Percentiles rank a stretch among this genome's conserved stretches.
These are phyloP conservation scores for Pseudogymnoascus sp. DNA, from an alignment of 2,329 filamentous ascomycete genomes.

Conservation along the genomic window DNA sequence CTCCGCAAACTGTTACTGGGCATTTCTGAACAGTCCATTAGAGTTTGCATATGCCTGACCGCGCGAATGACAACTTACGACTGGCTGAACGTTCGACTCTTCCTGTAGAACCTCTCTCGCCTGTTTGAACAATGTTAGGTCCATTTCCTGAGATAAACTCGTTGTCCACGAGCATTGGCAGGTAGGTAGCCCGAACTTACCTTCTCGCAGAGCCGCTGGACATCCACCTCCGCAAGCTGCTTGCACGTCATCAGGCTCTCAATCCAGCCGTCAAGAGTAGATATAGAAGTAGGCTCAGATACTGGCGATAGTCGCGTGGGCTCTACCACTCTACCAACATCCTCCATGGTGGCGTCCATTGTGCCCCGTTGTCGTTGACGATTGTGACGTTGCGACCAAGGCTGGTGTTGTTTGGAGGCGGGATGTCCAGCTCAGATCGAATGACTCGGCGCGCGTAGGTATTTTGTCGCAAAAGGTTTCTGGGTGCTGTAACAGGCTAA, in stretches of 20 bases:
- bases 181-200: conserved; percentile 42
- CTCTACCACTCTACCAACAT: conserved; percentile 79
- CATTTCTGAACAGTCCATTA: conserved; percentile 8
- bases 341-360: conserved; percentile 99
- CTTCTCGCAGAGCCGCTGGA: conserved; percentile 96
- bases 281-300: conserved; percentile 80
- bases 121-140: conserved; percentile 36
- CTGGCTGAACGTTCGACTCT: conserved; percentile 97
- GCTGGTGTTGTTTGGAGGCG: conserved; percentile 7
- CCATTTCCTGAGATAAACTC: background rate
- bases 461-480: background rate
- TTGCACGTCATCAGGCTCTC: conserved; percentile 98
- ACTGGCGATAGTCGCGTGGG: conserved; percentile 66
- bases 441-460: background rate
- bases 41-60: background rate
- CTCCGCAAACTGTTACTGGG: conserved; percentile 59
- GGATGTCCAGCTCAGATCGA: conserved; percentile 6
- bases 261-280: conserved; percentile 95
- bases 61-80: conserved; percentile 52
- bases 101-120: conserved; percentile 94
- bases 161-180: background rate
- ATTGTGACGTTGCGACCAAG: conserved; percentile 8
- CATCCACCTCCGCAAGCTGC: conserved; percentile 88
- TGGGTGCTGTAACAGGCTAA: background rate
- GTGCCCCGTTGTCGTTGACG: conserved; percentile 13